phyloP scores from a whole-genome alignment of 306 rosid species.

The Begonia peltatifolia region DNA sequence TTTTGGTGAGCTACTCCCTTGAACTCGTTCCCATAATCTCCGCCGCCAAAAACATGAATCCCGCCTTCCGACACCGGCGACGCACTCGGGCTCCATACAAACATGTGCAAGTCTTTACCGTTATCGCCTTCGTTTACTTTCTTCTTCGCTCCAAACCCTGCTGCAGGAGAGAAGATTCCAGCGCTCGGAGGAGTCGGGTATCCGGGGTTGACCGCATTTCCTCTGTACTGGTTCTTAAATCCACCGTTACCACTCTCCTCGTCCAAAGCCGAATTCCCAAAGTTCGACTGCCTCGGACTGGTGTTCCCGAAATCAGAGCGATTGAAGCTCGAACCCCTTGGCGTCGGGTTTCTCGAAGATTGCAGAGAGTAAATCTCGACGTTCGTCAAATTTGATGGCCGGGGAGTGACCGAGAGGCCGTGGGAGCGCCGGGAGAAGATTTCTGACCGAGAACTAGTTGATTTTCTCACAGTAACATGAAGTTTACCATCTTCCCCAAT shows the following conservation, averaged over 20 bases:
- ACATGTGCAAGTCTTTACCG: constrained; percentile 3
- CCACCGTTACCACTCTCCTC: too few species aligned
- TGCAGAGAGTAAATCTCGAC: constrained; percentile 6
- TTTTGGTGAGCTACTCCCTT: constrained; percentile 1
- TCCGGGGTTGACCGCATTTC: not conserved
- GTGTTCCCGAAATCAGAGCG: not conserved
- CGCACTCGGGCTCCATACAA: constrained; percentile 10
- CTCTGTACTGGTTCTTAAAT: too few species aligned
- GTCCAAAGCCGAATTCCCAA: not conserved
- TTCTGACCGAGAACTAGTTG: constrained; percentile 1
- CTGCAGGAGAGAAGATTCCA: constrained; percentile 3
- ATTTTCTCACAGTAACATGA: constrained; percentile 19
- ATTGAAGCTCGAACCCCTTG: constrained; percentile 3
- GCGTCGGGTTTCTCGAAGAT: constrained; percentile 1
- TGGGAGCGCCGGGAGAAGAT: constrained; percentile 3
- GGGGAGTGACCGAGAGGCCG: constrained; percentile 5
- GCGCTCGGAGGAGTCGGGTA: constrained; percentile 1
- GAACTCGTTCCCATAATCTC: constrained; percentile 4
- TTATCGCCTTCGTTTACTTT: not conserved
- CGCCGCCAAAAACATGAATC: not conserved
- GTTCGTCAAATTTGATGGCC: constrained; percentile 5
- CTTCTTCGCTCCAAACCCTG: constrained; percentile 1
- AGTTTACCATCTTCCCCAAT: constrained; percentile 51
- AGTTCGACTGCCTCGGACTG: not conserved
- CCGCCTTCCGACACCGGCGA: constrained; percentile 4